A percentile compares a stretch with the other conserved stretches of the same genome.
Conservation (phyloP, 345 rosid species). For the rapeseed (Brassica napus) region DNA sequence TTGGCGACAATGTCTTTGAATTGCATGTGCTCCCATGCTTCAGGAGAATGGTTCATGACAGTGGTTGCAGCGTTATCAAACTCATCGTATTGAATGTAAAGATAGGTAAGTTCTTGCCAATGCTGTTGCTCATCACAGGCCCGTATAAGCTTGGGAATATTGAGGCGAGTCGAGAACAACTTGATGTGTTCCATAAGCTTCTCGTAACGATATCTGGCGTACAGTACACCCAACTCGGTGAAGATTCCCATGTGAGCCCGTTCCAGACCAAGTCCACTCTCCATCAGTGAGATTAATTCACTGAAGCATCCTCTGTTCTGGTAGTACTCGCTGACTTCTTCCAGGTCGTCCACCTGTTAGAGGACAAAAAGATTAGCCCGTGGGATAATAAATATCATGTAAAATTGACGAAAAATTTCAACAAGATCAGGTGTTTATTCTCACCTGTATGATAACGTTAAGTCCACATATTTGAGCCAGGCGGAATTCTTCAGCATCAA, state of each 20-base stretch:
- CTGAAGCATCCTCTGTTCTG: constrained; percentile 98
- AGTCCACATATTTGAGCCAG: constrained; percentile 98
- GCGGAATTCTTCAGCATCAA: constrained; percentile 98
- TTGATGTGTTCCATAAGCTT: constrained; percentile 99
- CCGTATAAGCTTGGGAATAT: constrained; percentile 94
- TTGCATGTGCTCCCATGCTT: constrained; percentile 99
- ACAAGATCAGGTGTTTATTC: constrained; percentile 17
- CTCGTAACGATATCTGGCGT: constrained; percentile 98
- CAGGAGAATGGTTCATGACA: constrained; percentile 98
- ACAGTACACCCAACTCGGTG: constrained; percentile 95
- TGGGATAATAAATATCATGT: constrained; percentile 12
- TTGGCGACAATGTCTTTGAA: constrained; percentile 92
- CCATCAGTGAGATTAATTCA: constrained; percentile 98
- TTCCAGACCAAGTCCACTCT: constrained; percentile 96
- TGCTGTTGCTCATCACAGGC: constrained; percentile 99
- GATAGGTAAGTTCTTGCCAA: constrained; percentile 93
- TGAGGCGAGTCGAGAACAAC: constrained; percentile 95
- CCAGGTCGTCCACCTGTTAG: constrained; percentile 90
- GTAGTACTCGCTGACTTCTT: constrained; percentile 95
- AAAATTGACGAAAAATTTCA: neutral
- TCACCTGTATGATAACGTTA: constrained; percentile 86
- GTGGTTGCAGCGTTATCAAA: constrained; percentile 99
- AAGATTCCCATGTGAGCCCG: constrained; percentile 99
- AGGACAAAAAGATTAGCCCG: constrained; percentile 16
- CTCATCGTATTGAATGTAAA: constrained; percentile 90